Evolutionary conservation across 805 yeast species (phyloP).

Genomic region (Candida schatavii): DNA sequence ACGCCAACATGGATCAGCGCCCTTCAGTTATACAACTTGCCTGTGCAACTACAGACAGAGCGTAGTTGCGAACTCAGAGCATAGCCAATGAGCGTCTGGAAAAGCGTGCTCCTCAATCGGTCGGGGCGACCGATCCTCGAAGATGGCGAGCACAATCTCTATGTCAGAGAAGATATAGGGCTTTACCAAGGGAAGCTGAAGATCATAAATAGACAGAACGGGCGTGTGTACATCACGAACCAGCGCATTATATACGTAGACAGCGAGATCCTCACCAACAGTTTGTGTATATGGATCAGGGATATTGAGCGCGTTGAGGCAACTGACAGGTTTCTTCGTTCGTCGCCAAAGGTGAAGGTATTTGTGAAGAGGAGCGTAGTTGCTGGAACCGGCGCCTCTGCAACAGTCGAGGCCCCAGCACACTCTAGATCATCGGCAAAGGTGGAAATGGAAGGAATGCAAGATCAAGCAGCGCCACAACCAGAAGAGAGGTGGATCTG

Average conservation of each 20-base stretch:
- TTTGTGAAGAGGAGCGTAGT: constrained; percentile 12
- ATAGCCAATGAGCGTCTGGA: constrained; percentile 25
- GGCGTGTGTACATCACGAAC: constrained; percentile 76
- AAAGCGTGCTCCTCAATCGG: constrained; percentile 33
- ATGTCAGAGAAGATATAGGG: constrained; percentile 49
- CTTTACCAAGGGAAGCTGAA: constrained; percentile 75
- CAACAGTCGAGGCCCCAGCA: not conserved
- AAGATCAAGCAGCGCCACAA: too few relatives aligned
- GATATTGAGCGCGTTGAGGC: constrained; percentile 39
- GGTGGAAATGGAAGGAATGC: constrained; percentile 3
- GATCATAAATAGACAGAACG: constrained; percentile 62
- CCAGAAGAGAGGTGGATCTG: constrained; percentile 71
- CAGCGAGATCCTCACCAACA: constrained; percentile 33
- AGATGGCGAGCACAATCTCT: constrained; percentile 31
- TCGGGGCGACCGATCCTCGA: constrained; percentile 37
- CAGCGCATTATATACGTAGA: constrained; percentile 73
- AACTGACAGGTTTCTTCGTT: constrained; percentile 59
- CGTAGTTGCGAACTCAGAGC: too few relatives aligned
- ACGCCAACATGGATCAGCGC: too few relatives aligned
- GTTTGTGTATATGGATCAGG: constrained; percentile 47
- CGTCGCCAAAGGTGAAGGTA: constrained; percentile 72
- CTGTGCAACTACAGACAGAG: too few relatives aligned
- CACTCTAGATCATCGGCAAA: not conserved
- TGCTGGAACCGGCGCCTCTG: not conserved
- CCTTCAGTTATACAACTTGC: too few relatives aligned